These are phyloP conservation scores for Beauveria sp. DNA, from an alignment of 2,329 filamentous ascomycete genomes.

Conservation along the genomic window DNA sequence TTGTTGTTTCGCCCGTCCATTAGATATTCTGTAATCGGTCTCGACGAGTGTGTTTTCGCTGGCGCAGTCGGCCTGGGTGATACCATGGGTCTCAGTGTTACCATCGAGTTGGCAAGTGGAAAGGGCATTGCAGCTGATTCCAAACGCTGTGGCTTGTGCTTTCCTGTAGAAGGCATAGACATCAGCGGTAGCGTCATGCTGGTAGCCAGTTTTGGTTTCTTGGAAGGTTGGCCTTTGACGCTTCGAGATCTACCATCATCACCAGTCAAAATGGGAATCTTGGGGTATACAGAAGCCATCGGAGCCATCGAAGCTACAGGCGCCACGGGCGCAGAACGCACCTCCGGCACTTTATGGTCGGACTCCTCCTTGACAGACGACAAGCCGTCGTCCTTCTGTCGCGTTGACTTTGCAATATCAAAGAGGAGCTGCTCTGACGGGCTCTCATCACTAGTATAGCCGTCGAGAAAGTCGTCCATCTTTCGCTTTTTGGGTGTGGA, in stretches of 20 bases:
- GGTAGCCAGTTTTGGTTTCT: neutral
- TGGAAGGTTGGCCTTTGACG: neutral
- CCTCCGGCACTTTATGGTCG: neutral
- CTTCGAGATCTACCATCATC: neutral
- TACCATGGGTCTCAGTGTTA: no score
- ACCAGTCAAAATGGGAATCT: neutral
- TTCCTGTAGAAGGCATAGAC: neutral
- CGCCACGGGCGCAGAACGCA: neutral
- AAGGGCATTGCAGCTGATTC: neutral
- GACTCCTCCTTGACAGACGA: neutral
- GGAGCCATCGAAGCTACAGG: neutral
- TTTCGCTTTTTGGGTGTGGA: constrained; percentile 28
- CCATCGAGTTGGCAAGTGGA: neutral
- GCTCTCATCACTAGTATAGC: constrained; percentile 15
- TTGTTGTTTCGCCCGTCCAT: neutral
- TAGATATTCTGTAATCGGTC: neutral
- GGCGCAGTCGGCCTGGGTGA: neutral
- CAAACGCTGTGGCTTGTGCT: neutral
- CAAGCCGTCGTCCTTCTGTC: neutral
- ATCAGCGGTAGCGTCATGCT: neutral
- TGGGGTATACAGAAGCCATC: neutral
- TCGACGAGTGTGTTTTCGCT: neutral
- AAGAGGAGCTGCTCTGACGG: constrained; percentile 21
- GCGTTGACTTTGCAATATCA: neutral
- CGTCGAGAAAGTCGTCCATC: constrained; percentile 12